Evolutionary conservation across 768 basidiomycete species (phyloP).

Genomic region (Clavulina sp.): DNA sequence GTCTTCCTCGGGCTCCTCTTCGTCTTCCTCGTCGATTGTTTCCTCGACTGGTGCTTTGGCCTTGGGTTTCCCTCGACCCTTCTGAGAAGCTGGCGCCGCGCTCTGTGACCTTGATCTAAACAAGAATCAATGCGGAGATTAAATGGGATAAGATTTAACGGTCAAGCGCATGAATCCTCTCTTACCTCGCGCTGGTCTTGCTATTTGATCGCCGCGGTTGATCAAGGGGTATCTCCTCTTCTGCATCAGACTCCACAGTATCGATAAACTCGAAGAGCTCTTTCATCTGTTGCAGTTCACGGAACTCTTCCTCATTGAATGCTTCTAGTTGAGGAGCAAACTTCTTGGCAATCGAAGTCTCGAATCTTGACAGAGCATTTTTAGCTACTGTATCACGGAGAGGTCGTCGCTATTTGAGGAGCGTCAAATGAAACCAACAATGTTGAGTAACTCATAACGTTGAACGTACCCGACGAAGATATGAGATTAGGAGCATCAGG

Average conservation of each 20-base stretch:
- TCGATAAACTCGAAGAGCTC: conserved; percentile 56
- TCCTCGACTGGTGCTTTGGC: no score
- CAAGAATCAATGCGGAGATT: no score
- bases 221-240: background rate
- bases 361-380: conserved; percentile 60
- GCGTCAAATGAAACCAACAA: conserved; percentile 18
- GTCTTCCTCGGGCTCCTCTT: conserved; percentile 5
- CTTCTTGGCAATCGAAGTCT: conserved; percentile 44
- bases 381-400: conserved; percentile 38
- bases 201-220: background rate
- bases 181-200: background rate
- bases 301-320: conserved; percentile 54
- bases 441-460: background rate
- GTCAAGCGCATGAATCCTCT: no score
- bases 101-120: no score
- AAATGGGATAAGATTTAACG: no score
- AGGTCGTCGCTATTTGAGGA: conserved; percentile 42
- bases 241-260: conserved; percentile 38
- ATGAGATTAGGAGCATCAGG: conserved; percentile 36
- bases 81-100: no score
- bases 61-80: no score
- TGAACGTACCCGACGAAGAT: conserved; percentile 35
- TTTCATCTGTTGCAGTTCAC: conserved; percentile 43
- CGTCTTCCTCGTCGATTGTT: conserved; percentile 1
- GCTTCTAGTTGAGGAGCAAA: conserved; percentile 48